Evolutionary conservation across 2,329 filamentous ascomycete species (phyloP), one percentile per base, ranked within the genome.

Genomic region (Fusarium sp.): DNA sequence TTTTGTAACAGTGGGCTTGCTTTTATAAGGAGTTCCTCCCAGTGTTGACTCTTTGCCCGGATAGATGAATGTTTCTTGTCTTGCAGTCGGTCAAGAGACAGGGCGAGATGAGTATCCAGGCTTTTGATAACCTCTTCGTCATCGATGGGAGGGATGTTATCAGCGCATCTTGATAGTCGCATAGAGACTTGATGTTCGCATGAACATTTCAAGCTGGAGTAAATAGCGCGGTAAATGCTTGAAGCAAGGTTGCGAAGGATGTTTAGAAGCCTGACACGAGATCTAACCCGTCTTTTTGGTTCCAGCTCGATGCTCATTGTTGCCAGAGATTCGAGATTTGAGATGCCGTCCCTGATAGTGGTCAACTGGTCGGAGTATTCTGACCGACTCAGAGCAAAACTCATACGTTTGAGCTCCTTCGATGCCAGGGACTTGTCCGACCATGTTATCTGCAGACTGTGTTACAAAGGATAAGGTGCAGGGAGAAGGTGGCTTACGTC

Each of bases 191-290:
- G 43, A 17, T 46, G 52, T 14, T 22, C 7, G 15, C 33, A 46
- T 19, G 44, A 9, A n/a, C 52, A 56, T 15, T 15, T 34, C 19
- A 62, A 19, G 24, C 43, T 55, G 14, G 57, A 61, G 28, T 44
- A 6, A 22, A 61, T 15, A 7, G 51, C 46, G 3, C n/a, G 31
- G 24, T 56, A 56, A 3, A 62, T 45, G 51, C 52, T 62, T 22
- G 19, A 24, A 9, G 42, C 36, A 24, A 54, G 15, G 17, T 43
- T 31, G 17, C 21, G 42, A 1, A 55, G 31, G 5, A 44, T 9
- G 17, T 39, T 40, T 8, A 33, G 22, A n/a, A 50, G 36, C 7
- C 40, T 58, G 1, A 33, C 51, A 1, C 40, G 45, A 14, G 22
- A 64, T 3, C 50, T n/a, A 6, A 17, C 34, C 17, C 38, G n/a